A percentile compares a stretch with the other conserved stretches of the same genome.
Conservation (phyloP, 116 monocot species). For the Papilionanthe hybrid region DNA sequence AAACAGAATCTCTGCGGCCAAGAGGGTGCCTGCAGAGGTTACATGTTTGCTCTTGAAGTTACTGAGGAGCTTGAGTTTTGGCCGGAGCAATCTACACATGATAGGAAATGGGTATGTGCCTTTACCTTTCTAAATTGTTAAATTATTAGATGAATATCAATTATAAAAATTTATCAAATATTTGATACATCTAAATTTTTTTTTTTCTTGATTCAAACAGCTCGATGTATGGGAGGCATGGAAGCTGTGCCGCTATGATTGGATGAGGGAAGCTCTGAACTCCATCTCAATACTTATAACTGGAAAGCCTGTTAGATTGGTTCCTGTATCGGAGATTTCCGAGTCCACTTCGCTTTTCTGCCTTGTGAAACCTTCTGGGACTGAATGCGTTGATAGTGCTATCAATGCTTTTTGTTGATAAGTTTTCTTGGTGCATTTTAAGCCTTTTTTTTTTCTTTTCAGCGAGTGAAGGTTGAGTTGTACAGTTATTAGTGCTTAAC, state of each 20-base stretch:
- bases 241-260: slow-evolving; percentile 52
- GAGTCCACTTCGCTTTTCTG: slow-evolving; percentile 5
- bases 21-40: slow-evolving; percentile 50
- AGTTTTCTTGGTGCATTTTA: not conserved
- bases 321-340: slow-evolving; percentile 3
- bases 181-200: not conserved
- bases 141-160: not conserved
- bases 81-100: slow-evolving; percentile 45
- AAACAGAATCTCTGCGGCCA: slow-evolving; percentile 31
- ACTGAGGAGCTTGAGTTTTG: slow-evolving; percentile 49
- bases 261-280: slow-evolving; percentile 58
- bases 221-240: slow-evolving; percentile 34
- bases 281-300: slow-evolving; percentile 10
- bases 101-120: slow-evolving; percentile 50
- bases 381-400: slow-evolving; percentile 5
- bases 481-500: too few relatives aligned
- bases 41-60: slow-evolving; percentile 58
- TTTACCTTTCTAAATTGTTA: not conserved
- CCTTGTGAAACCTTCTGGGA: slow-evolving; percentile 10
- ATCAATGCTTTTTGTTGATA: slow-evolving; percentile 17
- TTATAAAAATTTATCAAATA: not conserved
- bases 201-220: slow-evolving; percentile 11
- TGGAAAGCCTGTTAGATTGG: not conserved
- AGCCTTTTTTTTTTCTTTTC: not conserved
- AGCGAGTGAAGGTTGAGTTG: not conserved